A percentile compares a stretch with the other conserved stretches of the same genome.
Conservation (phyloP, 1,284 basidiomycete species). For the Phenoliferia sp. region DNA sequence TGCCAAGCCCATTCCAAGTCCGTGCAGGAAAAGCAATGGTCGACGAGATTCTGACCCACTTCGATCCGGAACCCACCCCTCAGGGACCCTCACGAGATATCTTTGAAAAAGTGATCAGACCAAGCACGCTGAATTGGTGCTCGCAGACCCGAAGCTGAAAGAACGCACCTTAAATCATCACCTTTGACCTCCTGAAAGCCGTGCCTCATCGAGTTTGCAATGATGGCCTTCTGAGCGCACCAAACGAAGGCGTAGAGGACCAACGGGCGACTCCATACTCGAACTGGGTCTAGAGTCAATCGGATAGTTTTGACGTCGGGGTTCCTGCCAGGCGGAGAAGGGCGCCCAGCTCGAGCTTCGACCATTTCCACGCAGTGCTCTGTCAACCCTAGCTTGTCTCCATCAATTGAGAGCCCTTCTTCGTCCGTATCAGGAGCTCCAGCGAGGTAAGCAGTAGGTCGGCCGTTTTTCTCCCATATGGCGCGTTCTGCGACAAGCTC, state of each 20-base stretch:
- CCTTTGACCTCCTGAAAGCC: conserved; percentile 13
- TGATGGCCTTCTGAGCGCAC: conserved; percentile 52
- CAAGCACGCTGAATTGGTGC: background rate
- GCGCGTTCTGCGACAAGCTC: conserved; percentile 19
- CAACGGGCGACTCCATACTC: conserved; percentile 45
- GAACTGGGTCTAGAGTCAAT: conserved; percentile 73
- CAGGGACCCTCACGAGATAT: conserved; percentile 68
- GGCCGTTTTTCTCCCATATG: conserved; percentile 17
- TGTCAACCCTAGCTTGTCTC: conserved; percentile 23
- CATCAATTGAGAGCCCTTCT: conserved; percentile 12
- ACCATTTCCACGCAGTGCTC: conserved; percentile 33
- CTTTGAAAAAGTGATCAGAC: conserved; percentile 37
- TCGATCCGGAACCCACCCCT: conserved; percentile 54
- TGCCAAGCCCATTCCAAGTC: conserved; percentile 65
- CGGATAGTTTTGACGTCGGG: conserved; percentile 57
- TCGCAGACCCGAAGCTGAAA: conserved; percentile 36
- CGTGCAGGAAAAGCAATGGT: conserved; percentile 79
- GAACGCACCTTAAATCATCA: conserved; percentile 5
- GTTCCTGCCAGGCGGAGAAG: conserved; percentile 60
- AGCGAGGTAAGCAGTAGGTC: conserved; percentile 15
- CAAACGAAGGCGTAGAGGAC: conserved; percentile 47
- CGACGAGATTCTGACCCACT: conserved; percentile 41
- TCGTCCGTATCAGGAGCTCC: conserved; percentile 17
- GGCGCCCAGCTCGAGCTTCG: conserved; percentile 57
- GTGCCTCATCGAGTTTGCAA: conserved; percentile 54